These are phyloP conservation scores for Aschersonia sp. DNA, from an alignment of 2,329 filamentous ascomycete species.

Conservation along the genomic window DNA sequence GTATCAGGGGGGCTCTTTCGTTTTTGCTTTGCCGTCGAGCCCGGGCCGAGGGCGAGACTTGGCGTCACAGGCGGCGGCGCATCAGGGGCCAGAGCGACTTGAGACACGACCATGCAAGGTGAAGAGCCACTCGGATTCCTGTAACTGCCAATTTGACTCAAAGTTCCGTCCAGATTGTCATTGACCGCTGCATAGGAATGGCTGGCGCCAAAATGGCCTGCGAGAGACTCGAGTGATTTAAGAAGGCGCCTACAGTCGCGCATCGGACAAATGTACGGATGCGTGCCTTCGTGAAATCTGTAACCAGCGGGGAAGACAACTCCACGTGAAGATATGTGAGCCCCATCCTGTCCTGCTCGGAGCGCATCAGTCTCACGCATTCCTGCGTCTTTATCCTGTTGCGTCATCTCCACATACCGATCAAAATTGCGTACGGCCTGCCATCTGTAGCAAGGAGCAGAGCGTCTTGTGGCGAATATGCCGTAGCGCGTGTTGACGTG, in stretches of 20 bases:
- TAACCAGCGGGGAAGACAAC: slow-evolving; percentile 19
- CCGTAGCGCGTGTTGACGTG: no score
- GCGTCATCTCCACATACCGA: background rate
- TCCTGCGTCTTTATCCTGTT: background rate
- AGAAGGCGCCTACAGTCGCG: slow-evolving; percentile 19
- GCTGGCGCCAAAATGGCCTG: slow-evolving; percentile 11
- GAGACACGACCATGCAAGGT: slow-evolving; percentile 15
- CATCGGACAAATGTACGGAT: slow-evolving; percentile 21
- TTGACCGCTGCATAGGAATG: slow-evolving; percentile 17
- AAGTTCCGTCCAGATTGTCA: slow-evolving; percentile 25
- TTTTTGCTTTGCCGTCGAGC: background rate
- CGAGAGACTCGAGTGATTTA: slow-evolving; percentile 8
- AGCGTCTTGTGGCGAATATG: background rate
- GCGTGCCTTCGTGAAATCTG: slow-evolving; percentile 9
- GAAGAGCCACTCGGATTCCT: slow-evolving; percentile 8
- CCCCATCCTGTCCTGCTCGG: background rate
- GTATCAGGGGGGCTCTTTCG: background rate
- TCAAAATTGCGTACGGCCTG: slow-evolving; percentile 1
- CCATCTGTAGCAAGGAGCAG: background rate
- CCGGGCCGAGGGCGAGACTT: background rate
- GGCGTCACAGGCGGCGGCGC: slow-evolving; percentile 5
- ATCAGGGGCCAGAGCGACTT: slow-evolving; percentile 8
- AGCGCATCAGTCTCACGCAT: background rate
- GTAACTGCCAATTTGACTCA: slow-evolving; percentile 15
- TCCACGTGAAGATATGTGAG: slow-evolving; percentile 8